Evolutionary conservation across 208 protist species (phyloP), one percentile per base, ranked within the genome.

Genomic region (Crithidia bombi): DNA sequence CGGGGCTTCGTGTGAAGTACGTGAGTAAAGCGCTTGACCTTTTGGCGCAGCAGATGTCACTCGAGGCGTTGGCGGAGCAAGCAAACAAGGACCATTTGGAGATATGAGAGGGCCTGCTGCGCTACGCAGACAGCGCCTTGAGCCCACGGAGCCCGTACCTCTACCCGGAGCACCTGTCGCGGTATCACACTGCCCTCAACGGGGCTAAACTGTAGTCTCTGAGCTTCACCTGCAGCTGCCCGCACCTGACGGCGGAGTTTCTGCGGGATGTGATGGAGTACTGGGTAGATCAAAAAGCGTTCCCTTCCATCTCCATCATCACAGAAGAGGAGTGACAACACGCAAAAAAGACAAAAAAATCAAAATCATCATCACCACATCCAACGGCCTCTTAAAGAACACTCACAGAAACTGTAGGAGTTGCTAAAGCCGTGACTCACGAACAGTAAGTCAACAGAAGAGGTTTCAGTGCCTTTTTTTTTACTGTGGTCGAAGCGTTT

Each of bases 81-180:
- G 65, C 35, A 21, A 71, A 63, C 43, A 25, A 12, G 5, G 65
- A 63, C 68, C 96, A 98, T 77, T 69, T 97, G 30, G 78, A 90
- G 57, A 89, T 91, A 35, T 98, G 96, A 94, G 80, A 77, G 33
- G 83, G 87, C 35, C 68, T 98, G 32, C 89, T 86, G 39, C 91
- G 91, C 47, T 21, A 65, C n/a, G 35, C 73, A 12, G 79, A 69
- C 51, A 95, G 98, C 47, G 11, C 28, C 5, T 79, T 87, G 47
- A 94, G 92, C 9, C 95, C 92, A 35, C 79, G 98, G 23, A 92
- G 83, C 26, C 92, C 96, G 23, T 97, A 92, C 54, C 70, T 98
- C 36, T 91, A 97, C 63, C 61, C 91, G 47, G 95, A 98, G 71
- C 71, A 97, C 23, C 76, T 98, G 7, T 89, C 80, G 43, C 94